phyloP scores from a whole-genome alignment of 176 grass and related monocot species.

The Cenchrus americanus region DNA sequence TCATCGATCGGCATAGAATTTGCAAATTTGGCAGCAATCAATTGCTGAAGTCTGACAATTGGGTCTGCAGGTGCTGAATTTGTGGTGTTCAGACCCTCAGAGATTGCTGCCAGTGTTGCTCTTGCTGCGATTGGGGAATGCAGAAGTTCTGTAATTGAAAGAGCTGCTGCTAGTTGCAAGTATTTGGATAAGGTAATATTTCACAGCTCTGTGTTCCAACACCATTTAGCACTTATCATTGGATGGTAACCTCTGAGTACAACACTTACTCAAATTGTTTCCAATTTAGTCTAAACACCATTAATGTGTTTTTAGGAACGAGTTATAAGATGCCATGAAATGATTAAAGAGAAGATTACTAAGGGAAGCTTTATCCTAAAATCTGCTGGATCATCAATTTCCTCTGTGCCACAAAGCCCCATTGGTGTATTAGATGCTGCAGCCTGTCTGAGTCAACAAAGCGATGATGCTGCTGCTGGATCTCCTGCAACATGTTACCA shows the following conservation, averaged over 20 bases:
- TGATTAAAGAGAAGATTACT: conserved; percentile 75
- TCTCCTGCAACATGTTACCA: conserved; percentile 60
- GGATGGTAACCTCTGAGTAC: conserved; percentile 10
- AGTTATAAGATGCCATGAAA: conserved; percentile 71
- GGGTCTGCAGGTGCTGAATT: conserved; percentile 76
- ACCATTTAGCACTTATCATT: conserved; percentile 4
- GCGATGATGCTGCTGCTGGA: conserved; percentile 64
- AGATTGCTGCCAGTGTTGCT: conserved; percentile 78
- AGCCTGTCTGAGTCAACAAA: conserved; percentile 81
- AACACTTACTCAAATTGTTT: conserved; percentile 22
- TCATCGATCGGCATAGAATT: conserved; percentile 7
- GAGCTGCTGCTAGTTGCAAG: conserved; percentile 59
- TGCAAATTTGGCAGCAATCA: conserved; percentile 10
- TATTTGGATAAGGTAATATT: conserved; percentile 72
- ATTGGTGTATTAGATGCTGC: conserved; percentile 81
- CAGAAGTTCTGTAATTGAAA: conserved; percentile 60
- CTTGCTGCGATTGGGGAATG: conserved; percentile 62
- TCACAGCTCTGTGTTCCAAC: conserved; percentile 1
- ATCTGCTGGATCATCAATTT: conserved; percentile 49
- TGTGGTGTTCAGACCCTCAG: conserved; percentile 81
- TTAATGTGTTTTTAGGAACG: conserved; percentile 57
- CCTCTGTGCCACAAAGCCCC: conserved; percentile 76
- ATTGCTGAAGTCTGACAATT: conserved; percentile 32
- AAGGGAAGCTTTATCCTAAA: conserved; percentile 56
- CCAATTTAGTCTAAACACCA: not conserved